These are phyloP conservation scores for Zymoseptoria passerinii DNA, from an alignment of 2,329 filamentous ascomycete genomes.

Conservation along the genomic window DNA sequence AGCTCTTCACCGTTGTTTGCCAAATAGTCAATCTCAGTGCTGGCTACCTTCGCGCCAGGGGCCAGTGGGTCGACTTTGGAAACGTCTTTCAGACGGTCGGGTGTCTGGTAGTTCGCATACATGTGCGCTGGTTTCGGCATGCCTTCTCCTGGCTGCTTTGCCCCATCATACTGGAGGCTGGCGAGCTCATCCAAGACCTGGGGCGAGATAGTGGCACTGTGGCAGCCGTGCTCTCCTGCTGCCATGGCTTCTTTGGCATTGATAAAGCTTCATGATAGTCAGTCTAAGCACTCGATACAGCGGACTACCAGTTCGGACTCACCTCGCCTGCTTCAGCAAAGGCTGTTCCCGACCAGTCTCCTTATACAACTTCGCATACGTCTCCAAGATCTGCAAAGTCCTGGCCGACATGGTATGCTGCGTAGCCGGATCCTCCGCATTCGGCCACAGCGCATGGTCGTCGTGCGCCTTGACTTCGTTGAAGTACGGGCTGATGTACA, in stretches of 20 bases:
- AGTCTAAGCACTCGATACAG: conserved; percentile 30
- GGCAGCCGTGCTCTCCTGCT: conserved; percentile 43
- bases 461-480: conserved; percentile 55
- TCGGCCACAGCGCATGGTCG: conserved; percentile 6
- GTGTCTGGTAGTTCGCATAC: conserved; percentile 9
- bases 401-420: conserved; percentile 15
- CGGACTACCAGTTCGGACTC: neutral
- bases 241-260: conserved; percentile 51
- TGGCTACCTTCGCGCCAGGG: conserved; percentile 6
- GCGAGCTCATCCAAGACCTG: conserved; percentile 37
- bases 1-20: conserved; percentile 13
- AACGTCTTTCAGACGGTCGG: conserved; percentile 10
- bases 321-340: conserved; percentile 22
- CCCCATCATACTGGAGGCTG: conserved; percentile 10
- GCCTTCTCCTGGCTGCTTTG: conserved; percentile 12
- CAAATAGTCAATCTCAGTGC: conserved; percentile 14
- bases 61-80: conserved; percentile 12
- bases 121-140: conserved; percentile 12
- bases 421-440: conserved; percentile 12
- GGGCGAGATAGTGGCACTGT: conserved; percentile 53
- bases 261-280: conserved; percentile 49
- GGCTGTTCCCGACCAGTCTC: conserved; percentile 28
- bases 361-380: conserved; percentile 8
- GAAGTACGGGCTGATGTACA: conserved; percentile 57
- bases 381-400: conserved; percentile 14